Base-by-base conservation (phyloP, 495 filamentous ascomycete genomes). In the Penicillium chermesinum region DNA sequence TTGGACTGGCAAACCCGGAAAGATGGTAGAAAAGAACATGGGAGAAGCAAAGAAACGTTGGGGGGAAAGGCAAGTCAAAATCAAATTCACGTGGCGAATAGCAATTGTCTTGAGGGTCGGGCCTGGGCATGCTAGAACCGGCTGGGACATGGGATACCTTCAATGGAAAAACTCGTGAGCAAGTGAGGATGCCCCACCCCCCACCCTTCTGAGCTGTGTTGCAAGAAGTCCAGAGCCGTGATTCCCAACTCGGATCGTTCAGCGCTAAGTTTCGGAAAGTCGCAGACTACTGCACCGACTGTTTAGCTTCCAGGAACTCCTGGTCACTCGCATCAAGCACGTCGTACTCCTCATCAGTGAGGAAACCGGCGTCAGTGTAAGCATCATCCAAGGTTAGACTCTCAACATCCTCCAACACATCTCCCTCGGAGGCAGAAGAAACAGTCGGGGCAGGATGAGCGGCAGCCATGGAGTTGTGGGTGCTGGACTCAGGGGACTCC, bases 271-370 rank as follows among this genome's bases (percentile, higher is more conserved):
- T 2, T 2, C n/a, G 22, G 16, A 30, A 21, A 37, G 19, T 25
- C 18, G 15, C 19, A 39, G n/a, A 37, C 27, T 52, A 69, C 16
- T 63, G 47, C n/a, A 61, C 41, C 15, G 61, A 57, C 32, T 69
- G 63, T 42, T 65, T 62, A 15, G 66, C 71, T 30, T 71, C 75
- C 47, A 84, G 62, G 49, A 78, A 85, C 64, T 98, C 93, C 60
- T 95, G 90, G 52, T 97, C 94, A 49, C 88, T 94, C 17, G 90
- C 94, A 71, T 95, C 88, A 20, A 97, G 83, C 51, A 97, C 85
- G 53, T 98, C 93, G 57, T 96, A 98, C 71, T 98, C 93, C 57
- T 97, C 93, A 54, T 98, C 93, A 10, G 94, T 96, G 68, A 94
- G 66, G 75, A 94, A 96, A 7, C 82, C 86, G 42, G 72, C 67